Percentiles rank a stretch among this genome's conserved stretches.
Conservation (phyloP, 352 stramenopile genomes). For the Thraustotheca clavata region DNA sequence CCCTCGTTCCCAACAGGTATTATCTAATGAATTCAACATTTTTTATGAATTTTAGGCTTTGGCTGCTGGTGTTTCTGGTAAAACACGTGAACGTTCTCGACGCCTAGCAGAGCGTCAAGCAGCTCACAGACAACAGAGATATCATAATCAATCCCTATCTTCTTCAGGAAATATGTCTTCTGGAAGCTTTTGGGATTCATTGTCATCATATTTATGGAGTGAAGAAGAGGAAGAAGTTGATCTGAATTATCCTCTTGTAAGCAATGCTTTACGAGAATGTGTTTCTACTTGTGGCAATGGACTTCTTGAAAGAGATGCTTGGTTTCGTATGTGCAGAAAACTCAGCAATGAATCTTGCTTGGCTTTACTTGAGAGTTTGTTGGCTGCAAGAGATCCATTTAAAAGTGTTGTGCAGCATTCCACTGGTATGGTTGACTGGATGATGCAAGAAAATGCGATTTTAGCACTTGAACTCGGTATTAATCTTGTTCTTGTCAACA, state of each 20-base stretch:
- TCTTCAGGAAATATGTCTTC: background rate
- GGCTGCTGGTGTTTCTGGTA: constrained; percentile 53
- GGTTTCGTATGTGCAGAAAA: constrained; percentile 72
- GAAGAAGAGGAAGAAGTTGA: constrained; percentile 68
- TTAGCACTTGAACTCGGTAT: constrained; percentile 78
- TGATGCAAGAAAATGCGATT: constrained; percentile 86
- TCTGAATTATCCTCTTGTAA: constrained; percentile 70
- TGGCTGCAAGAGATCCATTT: constrained; percentile 66
- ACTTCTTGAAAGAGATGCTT: constrained; percentile 80
- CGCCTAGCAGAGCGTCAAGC: constrained; percentile 72
- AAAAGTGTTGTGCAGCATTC: constrained; percentile 62
- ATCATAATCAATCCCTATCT: background rate
- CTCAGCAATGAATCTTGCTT: constrained; percentile 52
- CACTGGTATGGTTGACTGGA: constrained; percentile 42
- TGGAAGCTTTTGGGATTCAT: constrained; percentile 50
- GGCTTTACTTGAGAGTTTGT: constrained; percentile 61
- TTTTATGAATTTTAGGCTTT: background rate
- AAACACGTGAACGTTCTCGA: constrained; percentile 66
- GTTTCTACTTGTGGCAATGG: constrained; percentile 61
- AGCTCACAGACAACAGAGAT: constrained; percentile 36
- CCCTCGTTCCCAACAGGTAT: constrained; percentile 18
- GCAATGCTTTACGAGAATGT: constrained; percentile 64
- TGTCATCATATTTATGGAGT: constrained; percentile 77
- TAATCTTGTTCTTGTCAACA: constrained; percentile 78
- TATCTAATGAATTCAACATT: constrained; percentile 3